Percentiles rank a stretch among this genome's conserved stretches.
Evolutionary conservation across 129 eudicot species (phyloP).

Genomic region (Apium graveolens): DNA sequence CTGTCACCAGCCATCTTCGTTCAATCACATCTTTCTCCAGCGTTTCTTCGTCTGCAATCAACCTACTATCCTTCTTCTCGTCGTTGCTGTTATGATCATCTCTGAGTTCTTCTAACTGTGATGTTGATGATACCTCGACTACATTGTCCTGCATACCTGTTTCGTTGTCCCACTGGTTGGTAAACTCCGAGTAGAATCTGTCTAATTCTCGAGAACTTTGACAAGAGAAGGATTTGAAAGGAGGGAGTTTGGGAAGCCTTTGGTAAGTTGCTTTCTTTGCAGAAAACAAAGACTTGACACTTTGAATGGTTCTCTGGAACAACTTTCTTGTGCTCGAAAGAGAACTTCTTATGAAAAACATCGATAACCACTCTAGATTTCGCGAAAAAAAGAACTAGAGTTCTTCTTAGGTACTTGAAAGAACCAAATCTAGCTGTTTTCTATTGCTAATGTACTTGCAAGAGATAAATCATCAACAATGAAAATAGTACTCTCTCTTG

Average conservation of each 20-base stretch:
- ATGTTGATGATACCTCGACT: neutral
- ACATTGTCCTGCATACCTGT: neutral
- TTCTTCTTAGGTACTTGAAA: neutral
- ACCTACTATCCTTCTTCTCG: neutral
- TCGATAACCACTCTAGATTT: neutral
- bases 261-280: constrained; percentile 29
- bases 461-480: neutral
- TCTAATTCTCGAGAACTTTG: constrained; percentile 20
- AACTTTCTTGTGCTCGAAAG: constrained; percentile 45
- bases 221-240: constrained; percentile 37
- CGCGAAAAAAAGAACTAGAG: neutral
- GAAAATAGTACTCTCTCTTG: neutral
- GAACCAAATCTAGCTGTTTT: neutral
- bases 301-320: constrained; percentile 30
- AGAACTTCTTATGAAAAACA: constrained; percentile 16
- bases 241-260: constrained; percentile 48
- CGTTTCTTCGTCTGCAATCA: neutral
- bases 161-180: constrained; percentile 19
- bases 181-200: constrained; percentile 23
- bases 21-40: neutral
- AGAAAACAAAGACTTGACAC: constrained; percentile 40
- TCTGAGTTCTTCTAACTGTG: neutral
- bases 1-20: constrained; percentile 26
- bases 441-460: neutral
- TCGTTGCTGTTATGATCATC: neutral